A percentile compares a stretch with the other conserved stretches of the same genome.
phyloP scores from a whole-genome alignment of 1,139 yeast species.

The Komagataea norvegica region DNA sequence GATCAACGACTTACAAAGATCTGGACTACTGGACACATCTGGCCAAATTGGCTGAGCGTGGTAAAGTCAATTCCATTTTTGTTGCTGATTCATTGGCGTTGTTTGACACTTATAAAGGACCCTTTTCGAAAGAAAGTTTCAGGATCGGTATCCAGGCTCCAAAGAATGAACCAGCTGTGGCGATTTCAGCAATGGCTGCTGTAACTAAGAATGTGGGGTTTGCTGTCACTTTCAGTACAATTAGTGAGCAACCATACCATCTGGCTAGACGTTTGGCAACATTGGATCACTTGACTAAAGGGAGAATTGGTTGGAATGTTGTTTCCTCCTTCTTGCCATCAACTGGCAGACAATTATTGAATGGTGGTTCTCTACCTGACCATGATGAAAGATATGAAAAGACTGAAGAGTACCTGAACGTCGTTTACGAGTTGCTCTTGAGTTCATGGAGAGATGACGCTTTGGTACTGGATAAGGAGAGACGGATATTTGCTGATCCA shows the following conservation, averaged over 20 bases:
- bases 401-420: constrained; percentile 22
- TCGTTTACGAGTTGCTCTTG: constrained; percentile 34
- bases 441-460: constrained; percentile 42
- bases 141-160: constrained; percentile 39
- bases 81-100: constrained; percentile 43
- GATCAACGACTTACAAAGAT: constrained; percentile 33
- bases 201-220: constrained; percentile 37
- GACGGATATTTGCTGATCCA: constrained; percentile 35
- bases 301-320: constrained; percentile 42
- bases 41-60: constrained; percentile 40
- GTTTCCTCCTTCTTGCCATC: constrained; percentile 39
- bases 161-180: constrained; percentile 35
- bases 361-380: constrained; percentile 33
- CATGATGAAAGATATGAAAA: constrained; percentile 36
- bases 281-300: constrained; percentile 35
- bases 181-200: constrained; percentile 38
- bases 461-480: constrained; percentile 29
- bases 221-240: constrained; percentile 23
- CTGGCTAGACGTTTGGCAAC: constrained; percentile 25
- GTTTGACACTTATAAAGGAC: constrained; percentile 39
- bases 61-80: constrained; percentile 40
- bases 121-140: constrained; percentile 27
- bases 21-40: constrained; percentile 40
- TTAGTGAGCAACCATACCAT: constrained; percentile 4
- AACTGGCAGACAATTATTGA: constrained; percentile 36